Conservation (phyloP, 495 filamentous ascomycete species). For the Aspergillus incahuasiensis region DNA sequence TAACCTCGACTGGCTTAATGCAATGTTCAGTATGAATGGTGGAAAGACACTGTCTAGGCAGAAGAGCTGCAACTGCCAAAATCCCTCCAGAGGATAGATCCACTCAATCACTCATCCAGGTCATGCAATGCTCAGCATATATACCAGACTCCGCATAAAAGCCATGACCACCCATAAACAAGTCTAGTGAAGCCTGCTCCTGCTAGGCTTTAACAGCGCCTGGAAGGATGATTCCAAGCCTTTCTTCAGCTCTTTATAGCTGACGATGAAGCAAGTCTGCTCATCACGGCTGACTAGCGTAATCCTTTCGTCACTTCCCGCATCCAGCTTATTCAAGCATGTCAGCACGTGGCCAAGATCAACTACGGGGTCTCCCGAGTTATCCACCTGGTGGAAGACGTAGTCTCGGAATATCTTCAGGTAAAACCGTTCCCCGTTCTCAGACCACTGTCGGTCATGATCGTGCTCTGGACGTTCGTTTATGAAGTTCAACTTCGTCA, state of each 20-base stretch:
- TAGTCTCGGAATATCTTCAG: constrained; percentile 95
- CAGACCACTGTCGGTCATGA: constrained; percentile 70
- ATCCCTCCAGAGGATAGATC: not conserved
- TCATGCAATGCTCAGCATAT: constrained; percentile 10
- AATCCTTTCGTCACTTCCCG: constrained; percentile 80
- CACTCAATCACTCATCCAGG: not conserved
- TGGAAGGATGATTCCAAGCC: constrained; percentile 73
- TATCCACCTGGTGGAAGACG: constrained; percentile 91
- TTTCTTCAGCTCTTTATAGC: constrained; percentile 81
- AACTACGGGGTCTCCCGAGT: constrained; percentile 70
- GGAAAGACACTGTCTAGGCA: not conserved
- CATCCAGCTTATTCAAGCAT: constrained; percentile 88
- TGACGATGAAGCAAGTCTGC: constrained; percentile 78
- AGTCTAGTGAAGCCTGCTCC: constrained; percentile 35
- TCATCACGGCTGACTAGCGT: constrained; percentile 83
- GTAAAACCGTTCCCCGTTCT: constrained; percentile 84
- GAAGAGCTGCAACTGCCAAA: constrained; percentile 2
- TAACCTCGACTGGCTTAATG: constrained; percentile 9
- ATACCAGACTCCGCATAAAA: constrained; percentile 7
- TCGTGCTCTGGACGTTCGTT: constrained; percentile 86
- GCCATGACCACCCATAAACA: not conserved
- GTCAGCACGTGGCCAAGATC: constrained; percentile 80
- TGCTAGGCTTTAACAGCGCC: constrained; percentile 61
- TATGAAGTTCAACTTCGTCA: constrained; percentile 79
- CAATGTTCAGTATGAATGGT: not conserved